These are phyloP conservation scores for Dactylella cylindrospora DNA, from an alignment of 2,329 filamentous ascomycete genomes.

Conservation along the genomic window DNA sequence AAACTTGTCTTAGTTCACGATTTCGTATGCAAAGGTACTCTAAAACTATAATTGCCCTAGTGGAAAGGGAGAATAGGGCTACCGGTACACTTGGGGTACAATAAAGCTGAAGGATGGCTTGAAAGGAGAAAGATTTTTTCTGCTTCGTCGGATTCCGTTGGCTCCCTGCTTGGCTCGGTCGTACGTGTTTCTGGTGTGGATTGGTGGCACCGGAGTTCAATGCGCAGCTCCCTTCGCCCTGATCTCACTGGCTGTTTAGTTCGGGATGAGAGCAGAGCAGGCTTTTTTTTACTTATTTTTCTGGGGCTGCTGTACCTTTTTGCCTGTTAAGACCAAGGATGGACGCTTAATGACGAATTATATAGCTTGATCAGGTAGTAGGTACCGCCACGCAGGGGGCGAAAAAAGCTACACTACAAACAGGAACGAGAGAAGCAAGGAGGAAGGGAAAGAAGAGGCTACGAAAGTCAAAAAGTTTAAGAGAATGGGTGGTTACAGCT, in stretches of 20 bases:
- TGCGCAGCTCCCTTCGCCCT: slow-evolving; percentile 3
- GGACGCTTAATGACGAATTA: slow-evolving; percentile 33
- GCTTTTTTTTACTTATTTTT: neutral
- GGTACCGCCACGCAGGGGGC: neutral
- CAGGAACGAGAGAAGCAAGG: neutral
- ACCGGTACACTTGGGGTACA: too few species aligned
- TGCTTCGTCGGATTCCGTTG: too few species aligned
- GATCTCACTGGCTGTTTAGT: slow-evolving; percentile 17
- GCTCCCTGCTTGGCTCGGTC: slow-evolving; percentile 20
- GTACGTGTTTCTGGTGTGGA: slow-evolving; percentile 7
- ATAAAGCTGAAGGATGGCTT: too few species aligned
- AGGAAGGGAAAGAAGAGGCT: slow-evolving; percentile 1
- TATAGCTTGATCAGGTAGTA: slow-evolving; percentile 26
- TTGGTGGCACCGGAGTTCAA: slow-evolving; percentile 31
- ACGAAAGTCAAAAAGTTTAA: neutral
- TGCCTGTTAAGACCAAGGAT: slow-evolving; percentile 28
- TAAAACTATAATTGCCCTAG: too few species aligned
- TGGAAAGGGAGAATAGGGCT: too few species aligned
- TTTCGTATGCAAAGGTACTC: too few species aligned
- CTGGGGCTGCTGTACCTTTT: slow-evolving; percentile 19
- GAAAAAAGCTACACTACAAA: neutral
- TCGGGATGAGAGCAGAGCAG: slow-evolving; percentile 3
- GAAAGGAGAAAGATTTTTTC: too few species aligned
- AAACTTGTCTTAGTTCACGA: too few species aligned
- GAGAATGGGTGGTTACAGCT: too few species aligned